Evolutionary conservation across 139 green algal genomes (phyloP).

Genomic region (Mesotaenium endlicherianum): DNA sequence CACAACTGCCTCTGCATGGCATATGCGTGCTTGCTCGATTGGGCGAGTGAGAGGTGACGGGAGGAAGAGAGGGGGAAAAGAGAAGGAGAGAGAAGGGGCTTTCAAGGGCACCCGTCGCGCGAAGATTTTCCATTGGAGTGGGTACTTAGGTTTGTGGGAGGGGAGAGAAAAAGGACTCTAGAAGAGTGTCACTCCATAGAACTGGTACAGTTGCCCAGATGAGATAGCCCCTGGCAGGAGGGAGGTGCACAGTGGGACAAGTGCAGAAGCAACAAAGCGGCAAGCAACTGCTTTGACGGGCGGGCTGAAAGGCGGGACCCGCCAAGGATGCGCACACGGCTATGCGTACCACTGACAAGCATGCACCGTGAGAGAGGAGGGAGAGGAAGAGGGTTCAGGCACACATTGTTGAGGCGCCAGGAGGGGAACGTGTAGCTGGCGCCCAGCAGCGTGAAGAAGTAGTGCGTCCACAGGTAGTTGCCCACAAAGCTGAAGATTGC

Average conservation of each 20-base stretch:
- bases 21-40: too few species aligned
- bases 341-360: neutral
- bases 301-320: neutral
- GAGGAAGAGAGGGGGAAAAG: neutral
- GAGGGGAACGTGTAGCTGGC: constrained; percentile 88
- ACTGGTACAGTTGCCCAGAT: too few species aligned
- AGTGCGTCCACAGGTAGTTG: constrained; percentile 99
- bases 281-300: neutral
- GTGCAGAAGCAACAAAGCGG: neutral
- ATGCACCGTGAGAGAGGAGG: neutral
- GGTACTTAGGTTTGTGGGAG: neutral
- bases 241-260: neutral
- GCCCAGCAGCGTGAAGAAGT: constrained; percentile 85
- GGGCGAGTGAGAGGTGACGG: neutral
- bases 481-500: constrained; percentile 94
- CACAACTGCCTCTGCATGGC: too few species aligned
- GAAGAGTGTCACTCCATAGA: too few species aligned
- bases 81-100: neutral
- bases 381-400: neutral
- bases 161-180: neutral
- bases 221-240: too few species aligned
- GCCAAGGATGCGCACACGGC: neutral
- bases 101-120: neutral
- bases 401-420: constrained; percentile 55
- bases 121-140: neutral